phyloP scores from a whole-genome alignment of 1,284 basidiomycete genomes.

The Tilletiaria anomala region DNA sequence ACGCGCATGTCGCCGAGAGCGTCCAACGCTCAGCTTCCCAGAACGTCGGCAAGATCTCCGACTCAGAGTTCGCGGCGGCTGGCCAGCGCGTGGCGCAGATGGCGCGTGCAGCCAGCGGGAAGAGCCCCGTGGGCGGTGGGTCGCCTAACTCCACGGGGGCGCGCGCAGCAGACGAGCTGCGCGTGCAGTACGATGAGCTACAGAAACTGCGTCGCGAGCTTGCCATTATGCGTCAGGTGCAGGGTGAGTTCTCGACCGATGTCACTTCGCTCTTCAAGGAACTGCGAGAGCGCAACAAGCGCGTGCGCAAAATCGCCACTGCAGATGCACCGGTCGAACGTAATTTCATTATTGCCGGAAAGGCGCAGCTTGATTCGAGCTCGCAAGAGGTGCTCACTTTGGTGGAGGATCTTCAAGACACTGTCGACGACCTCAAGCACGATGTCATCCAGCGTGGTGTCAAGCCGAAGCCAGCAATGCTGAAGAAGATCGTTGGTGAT shows the following conservation, averaged over 20 bases:
- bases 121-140: no score
- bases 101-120: conserved; percentile 16
- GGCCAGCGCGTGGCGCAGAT: conserved; percentile 29
- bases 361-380: conserved; percentile 69
- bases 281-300: conserved; percentile 66
- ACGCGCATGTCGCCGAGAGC: no score
- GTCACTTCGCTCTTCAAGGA: conserved; percentile 69
- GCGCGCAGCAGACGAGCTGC: conserved; percentile 64
- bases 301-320: conserved; percentile 60
- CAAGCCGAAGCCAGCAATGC: conserved; percentile 59
- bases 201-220: conserved; percentile 83
- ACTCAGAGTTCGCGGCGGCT: conserved; percentile 32
- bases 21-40: not conserved
- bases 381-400: conserved; percentile 81
- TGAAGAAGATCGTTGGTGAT: conserved; percentile 61
- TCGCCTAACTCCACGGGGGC: conserved; percentile 2
- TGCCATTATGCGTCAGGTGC: conserved; percentile 81
- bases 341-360: conserved; percentile 77
- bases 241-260: conserved; percentile 77
- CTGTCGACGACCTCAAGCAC: conserved; percentile 74
- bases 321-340: conserved; percentile 67
- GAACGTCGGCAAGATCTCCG: conserved; percentile 15
- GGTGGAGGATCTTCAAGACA: conserved; percentile 85
- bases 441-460: conserved; percentile 82
- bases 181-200: conserved; percentile 83